Percentiles rank a stretch among this genome's conserved stretches.
phyloP scores from a whole-genome alignment of 805 yeast genomes.

The Scheffersomyces stipitis region DNA sequence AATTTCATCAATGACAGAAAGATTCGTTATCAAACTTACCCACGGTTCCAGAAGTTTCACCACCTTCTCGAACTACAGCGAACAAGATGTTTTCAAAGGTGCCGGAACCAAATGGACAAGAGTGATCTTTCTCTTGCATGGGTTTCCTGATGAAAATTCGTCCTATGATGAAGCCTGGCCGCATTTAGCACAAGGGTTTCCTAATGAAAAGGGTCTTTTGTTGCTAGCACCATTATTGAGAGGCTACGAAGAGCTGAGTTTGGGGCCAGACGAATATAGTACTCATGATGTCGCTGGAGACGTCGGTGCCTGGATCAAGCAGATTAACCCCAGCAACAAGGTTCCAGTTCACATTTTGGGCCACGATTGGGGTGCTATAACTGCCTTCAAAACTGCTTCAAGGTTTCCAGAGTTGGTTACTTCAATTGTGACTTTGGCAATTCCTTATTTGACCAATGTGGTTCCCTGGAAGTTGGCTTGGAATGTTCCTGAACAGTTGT shows the following conservation, averaged over 20 bases:
- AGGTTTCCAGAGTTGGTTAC: constrained; percentile 33
- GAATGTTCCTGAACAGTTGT: constrained; percentile 35
- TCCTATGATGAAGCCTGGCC: constrained; percentile 26
- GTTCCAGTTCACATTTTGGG: constrained; percentile 39
- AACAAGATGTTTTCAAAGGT: constrained; percentile 13
- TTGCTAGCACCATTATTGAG: constrained; percentile 35
- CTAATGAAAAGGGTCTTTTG: constrained; percentile 15
- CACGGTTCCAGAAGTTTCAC: constrained; percentile 19
- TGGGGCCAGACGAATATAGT: constrained; percentile 25
- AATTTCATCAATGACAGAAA: too few species aligned
- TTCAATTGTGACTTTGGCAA: constrained; percentile 36
- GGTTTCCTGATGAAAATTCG: constrained; percentile 38
- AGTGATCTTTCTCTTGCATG: constrained; percentile 10
- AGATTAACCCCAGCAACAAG: constrained; percentile 13
- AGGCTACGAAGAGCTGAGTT: constrained; percentile 38
- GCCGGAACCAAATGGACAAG: constrained; percentile 6
- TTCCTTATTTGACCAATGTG: constrained; percentile 34
- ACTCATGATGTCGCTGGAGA: constrained; percentile 33
- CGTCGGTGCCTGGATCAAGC: constrained; percentile 30
- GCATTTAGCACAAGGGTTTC: constrained; percentile 14
- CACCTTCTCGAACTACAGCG: constrained; percentile 17
- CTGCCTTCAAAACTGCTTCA: constrained; percentile 33
- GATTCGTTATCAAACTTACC: constrained; percentile 8
- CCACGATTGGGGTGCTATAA: constrained; percentile 47
- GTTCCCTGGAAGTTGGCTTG: constrained; percentile 25